These are phyloP conservation scores for Aspergillus pseudonomiae DNA, from an alignment of 2,329 filamentous ascomycete genomes.

Conservation along the genomic window DNA sequence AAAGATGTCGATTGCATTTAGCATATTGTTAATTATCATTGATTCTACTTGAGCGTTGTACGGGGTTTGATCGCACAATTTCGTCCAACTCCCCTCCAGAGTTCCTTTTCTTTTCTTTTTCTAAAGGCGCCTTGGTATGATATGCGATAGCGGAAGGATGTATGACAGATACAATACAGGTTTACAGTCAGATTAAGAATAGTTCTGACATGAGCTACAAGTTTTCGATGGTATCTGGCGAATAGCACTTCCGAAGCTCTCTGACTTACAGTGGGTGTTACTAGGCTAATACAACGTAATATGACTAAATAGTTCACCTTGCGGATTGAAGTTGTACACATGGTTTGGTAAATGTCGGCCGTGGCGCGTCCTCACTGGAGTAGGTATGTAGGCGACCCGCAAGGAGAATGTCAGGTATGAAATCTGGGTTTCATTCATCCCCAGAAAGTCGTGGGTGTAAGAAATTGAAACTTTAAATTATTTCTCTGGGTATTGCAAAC, in stretches of 20 bases:
- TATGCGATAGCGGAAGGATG: not conserved
- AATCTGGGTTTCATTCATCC: not conserved
- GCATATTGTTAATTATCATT: not conserved
- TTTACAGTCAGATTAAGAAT: not conserved
- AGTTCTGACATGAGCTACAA: not conserved
- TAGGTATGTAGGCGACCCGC: not conserved
- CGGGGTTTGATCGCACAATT: not conserved
- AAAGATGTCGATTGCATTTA: not conserved
- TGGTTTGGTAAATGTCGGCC: not conserved
- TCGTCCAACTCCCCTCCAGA: not conserved
- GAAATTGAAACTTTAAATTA: not conserved
- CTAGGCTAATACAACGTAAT: not conserved
- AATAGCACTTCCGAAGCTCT: not conserved
- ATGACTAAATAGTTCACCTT: not conserved
- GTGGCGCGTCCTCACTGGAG: not conserved
- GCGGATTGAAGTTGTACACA: not conserved
- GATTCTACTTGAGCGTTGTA: slow-evolving; percentile 2
- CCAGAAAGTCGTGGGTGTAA: not conserved
- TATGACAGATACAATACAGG: not conserved
- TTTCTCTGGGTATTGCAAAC: not conserved
- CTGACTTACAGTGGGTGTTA: not conserved
- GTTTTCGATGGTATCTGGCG: not conserved
- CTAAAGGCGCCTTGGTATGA: slow-evolving; percentile 1
- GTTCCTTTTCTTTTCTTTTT: slow-evolving; percentile 7
- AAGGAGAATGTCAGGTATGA: not conserved